Base-by-base conservation (phyloP, 1,284 basidiomycete genomes). In the Anthracocystis panici-leucophaei region DNA sequence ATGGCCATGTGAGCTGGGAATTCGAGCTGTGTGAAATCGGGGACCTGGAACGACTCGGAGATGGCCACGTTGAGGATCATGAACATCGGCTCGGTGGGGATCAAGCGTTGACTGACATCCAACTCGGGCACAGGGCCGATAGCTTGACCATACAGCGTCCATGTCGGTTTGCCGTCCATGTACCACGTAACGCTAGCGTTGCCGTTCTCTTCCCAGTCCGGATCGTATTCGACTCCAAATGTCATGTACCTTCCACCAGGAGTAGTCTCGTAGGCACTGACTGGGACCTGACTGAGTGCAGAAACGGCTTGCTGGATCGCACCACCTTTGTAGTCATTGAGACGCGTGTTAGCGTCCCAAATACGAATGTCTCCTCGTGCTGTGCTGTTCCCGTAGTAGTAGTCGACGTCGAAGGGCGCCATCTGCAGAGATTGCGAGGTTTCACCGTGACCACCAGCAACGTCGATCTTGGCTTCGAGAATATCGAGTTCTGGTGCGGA, bases 391-490 rank as follows among this genome's bases (percentile, higher is more conserved):
- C 78, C 70, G 69, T 83, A 84, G 54, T 74, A 71, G 65, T 82
- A 83, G 38, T 76, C 74, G 9, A 76, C 61, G 64, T 83, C 82
- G 67, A 84, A 85, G 0, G 85, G 85, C 1, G 85, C 85, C 59
- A 82, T 77, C 54, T 85, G 85, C 44, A 81, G 71, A 9, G 83
- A 83, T 63, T 82, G 76, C 63, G 82, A 85, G 0, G 80, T 82
- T 23, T 75, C 69, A 16, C 76, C 74, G 46, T 62, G 62, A 3
- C 82, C 84, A 3, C 57, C 48, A n/a, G 64, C 65, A 0, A 65
- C 82, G 89, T 91, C 86, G 89, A 87, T 87, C 75, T 90, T 88
- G 18, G 83, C 80, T 69, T 86, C 84, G 54, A 84, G 73, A 29
- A 85, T 79, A 60, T 86, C 85, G 29, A 86, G 56, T 58, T 86